Base-by-base conservation (phyloP, 139 green algal species). In the Chlorella ohadii region DNA sequence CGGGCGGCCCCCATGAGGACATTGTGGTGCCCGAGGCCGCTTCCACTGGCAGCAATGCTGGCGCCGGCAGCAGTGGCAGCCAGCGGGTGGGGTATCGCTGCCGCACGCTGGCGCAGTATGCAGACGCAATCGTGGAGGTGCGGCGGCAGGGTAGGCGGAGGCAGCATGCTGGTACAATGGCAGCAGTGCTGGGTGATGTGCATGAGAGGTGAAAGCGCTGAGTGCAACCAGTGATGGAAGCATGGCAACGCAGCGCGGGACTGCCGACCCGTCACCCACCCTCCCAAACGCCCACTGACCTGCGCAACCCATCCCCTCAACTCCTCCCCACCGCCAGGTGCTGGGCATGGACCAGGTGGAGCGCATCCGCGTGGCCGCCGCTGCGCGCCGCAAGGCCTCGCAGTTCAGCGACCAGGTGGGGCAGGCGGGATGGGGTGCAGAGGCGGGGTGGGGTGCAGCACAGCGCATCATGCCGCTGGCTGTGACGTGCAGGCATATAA, bases 301-400 rank as follows among this genome's bases (percentile, higher is more conserved):
- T n/a, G n/a, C n/a, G n/a, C n/a, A n/a, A n/a, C n/a, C n/a, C n/a
- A n/a, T n/a, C n/a, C n/a, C n/a, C n/a, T n/a, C n/a, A n/a, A n/a
- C n/a, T n/a, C n/a, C n/a, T n/a, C 64, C 31, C 12, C 64, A 13
- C 25, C 2, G 27, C 34, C 41, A 94, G 79, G 92, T 96, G 72
- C 76, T 98, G 41, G 86, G 83, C 57, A 97, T 98, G 94, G 87
- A 90, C 4, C 90, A 96, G 71, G 25, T 64, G 1, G 87, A 92
- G 47, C 84, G 95, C 57, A 83, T 96, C 63, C 84, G 83, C 28
- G 93, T 97, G 31, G 89, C 95, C 27, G 93, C 89, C 15, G 94
- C 92, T 1, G 94, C 90, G 7, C 88, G 94, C 73, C 86, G 73
- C 72, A 89, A 88, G 31, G 88, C 86, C 16, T n/a, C 72, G 22